These are phyloP conservation scores for Baorangia bicolor DNA, from an alignment of 768 basidiomycete genomes.

Conservation along the genomic window DNA sequence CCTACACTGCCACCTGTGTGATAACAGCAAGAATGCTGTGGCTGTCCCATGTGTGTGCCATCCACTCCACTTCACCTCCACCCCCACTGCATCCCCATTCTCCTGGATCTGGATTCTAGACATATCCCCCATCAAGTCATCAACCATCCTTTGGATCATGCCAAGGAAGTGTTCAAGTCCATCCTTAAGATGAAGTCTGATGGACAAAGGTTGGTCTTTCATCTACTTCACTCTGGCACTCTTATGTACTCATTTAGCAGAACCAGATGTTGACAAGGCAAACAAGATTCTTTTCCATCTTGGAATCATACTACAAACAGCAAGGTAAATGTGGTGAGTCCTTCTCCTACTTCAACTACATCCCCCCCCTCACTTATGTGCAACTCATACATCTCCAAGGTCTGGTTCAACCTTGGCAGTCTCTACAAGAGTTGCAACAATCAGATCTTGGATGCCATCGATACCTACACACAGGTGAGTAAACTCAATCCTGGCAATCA, in stretches of 20 bases:
- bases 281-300: slow-evolving; percentile 98
- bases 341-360: slow-evolving; percentile 91
- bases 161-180: slow-evolving; percentile 96
- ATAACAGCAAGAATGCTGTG: no score
- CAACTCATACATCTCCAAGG: no score
- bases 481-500: slow-evolving; percentile 87
- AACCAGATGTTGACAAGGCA: slow-evolving; percentile 90
- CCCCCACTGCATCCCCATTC: no score
- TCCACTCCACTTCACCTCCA: no score
- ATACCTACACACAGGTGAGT: slow-evolving; percentile 92
- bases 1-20: no score
- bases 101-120: no score
- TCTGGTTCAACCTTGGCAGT: no score
- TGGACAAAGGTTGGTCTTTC: slow-evolving; percentile 82
- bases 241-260: no score
- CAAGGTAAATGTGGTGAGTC: slow-evolving; percentile 90
- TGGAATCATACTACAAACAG: slow-evolving; percentile 99
- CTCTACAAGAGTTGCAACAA: no score
- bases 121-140: no score
- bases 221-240: background rate
- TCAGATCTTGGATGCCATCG: slow-evolving; percentile 96
- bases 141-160: slow-evolving; percentile 96
- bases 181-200: slow-evolving; percentile 91
- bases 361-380: slow-evolving; percentile 69
- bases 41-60: no score